Conservation (phyloP, 2,329 filamentous ascomycete genomes). For the Arthroderma sp. region DNA sequence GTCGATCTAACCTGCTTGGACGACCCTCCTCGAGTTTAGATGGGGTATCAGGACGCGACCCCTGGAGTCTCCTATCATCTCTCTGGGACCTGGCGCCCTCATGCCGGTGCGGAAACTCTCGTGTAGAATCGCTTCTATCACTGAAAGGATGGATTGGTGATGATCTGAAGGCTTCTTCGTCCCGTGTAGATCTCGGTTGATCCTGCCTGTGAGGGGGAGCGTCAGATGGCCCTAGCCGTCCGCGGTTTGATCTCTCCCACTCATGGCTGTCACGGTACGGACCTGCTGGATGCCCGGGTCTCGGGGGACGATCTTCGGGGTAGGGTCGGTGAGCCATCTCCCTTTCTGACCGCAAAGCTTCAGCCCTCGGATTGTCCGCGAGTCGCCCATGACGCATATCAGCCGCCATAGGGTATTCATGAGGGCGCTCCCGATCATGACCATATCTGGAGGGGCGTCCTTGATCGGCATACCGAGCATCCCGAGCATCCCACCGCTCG, state of each 20-base stretch:
- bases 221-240: constrained; percentile 18
- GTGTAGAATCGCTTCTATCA: constrained; percentile 2
- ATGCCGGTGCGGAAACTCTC: constrained; percentile 6
- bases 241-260: constrained; percentile 25
- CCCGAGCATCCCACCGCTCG: constrained; percentile 22
- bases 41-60: constrained; percentile 12
- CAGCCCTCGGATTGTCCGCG: background rate
- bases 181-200: constrained; percentile 4
- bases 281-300: constrained; percentile 17
- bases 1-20: constrained; percentile 10
- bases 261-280: constrained; percentile 22
- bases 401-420: constrained; percentile 8
- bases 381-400: constrained; percentile 13
- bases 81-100: constrained; percentile 7
- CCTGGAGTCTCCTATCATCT: constrained; percentile 11
- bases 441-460: constrained; percentile 23
- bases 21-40: constrained; percentile 11
- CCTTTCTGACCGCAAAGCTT: constrained; percentile 10
- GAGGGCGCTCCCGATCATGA: constrained; percentile 20
- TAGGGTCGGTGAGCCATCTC: constrained; percentile 22
- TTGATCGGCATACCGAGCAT: constrained; percentile 25
- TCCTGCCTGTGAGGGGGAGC: constrained; percentile 15
- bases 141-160: background rate
- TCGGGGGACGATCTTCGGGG: constrained; percentile 28
- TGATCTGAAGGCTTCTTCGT: constrained; percentile 5